Evolutionary conservation across 192 early-diverging fungal species (phyloP), one percentile per base, ranked within the genome.

Genomic region (Backusella macrospora): DNA sequence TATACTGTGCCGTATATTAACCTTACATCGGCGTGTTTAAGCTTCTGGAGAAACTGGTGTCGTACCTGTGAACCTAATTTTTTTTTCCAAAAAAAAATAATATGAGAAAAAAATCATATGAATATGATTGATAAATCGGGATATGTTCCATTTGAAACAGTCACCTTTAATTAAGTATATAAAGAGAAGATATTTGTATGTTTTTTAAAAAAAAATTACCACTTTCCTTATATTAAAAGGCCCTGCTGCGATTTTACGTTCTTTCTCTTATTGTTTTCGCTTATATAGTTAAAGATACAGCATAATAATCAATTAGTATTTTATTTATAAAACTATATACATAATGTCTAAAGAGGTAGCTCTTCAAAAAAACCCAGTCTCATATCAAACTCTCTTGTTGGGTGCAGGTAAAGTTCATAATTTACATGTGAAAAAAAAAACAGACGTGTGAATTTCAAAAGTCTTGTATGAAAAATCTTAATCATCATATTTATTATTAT

Each of bases 351-450:
- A 63, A 63, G 26, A 63, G 26, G 26, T 26, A 44, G 66, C 34
- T 45, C 43, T 94, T 12, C 78, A 88, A 76, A 98, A 98, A 85
- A 97, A 98, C 79, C 85, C 95, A 55, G 75, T 97, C 67, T 93
- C 91, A 52, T 97, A 88, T 81, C 78, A 82, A 66, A 98, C 97
- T 81, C 86, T 98, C 47, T 90, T 90, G 16, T 82, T 98, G 40
- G 96, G 96, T 62, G 96, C 94, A 52, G 93, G 90, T 84, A 92
- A 70, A 48, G 68, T 26, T 59, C 21, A 23, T 59, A 59, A 59
- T 59, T 10, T 59, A 26, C 23, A 21, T 59, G 52, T 59, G 52
- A 39, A 62, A 13, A 71, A 37, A 38, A 45, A 21, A 55, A 8
- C 21, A 23, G 52, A 59, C 52, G 52, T 59, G 52, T 59, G 52